A percentile compares a stretch with the other conserved stretches of the same genome.
Conservation (phyloP, 345 rosid genomes). For the Syzygium grande region DNA sequence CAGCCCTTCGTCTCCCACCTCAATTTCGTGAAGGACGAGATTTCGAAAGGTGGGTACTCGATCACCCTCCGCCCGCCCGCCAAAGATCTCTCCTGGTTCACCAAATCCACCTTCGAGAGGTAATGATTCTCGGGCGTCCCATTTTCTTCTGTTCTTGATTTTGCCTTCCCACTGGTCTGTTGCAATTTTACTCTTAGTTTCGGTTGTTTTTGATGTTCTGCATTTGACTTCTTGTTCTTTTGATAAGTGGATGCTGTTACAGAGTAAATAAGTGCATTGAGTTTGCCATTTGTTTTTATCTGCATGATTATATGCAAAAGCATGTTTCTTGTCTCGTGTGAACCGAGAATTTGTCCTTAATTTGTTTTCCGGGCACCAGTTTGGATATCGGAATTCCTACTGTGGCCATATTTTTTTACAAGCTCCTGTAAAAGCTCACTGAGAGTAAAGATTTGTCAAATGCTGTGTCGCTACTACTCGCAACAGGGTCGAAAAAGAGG, state of each 20-base stretch:
- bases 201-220: neutral
- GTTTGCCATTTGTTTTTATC: neutral
- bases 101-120: slow-evolving; percentile 83
- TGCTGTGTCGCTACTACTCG: neutral
- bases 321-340: neutral
- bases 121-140: slow-evolving; percentile 4
- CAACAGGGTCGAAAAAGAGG: neutral
- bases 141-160: neutral
- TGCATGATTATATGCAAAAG: neutral
- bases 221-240: neutral
- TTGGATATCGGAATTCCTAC: neutral
- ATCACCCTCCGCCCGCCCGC: slow-evolving; percentile 58
- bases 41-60: slow-evolving; percentile 82
- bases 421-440: neutral
- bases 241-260: neutral
- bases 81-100: slow-evolving; percentile 57
- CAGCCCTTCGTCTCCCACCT: slow-evolving; percentile 78
- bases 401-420: neutral
- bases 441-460: neutral
- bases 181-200: neutral
- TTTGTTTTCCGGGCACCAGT: neutral
- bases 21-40: slow-evolving; percentile 65
- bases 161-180: neutral
- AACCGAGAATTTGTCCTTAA: neutral
- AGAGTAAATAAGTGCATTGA: neutral